Evolutionary conservation across 2,329 filamentous ascomycete genomes (phyloP).

Genomic region (Colletotrichum sp.): DNA sequence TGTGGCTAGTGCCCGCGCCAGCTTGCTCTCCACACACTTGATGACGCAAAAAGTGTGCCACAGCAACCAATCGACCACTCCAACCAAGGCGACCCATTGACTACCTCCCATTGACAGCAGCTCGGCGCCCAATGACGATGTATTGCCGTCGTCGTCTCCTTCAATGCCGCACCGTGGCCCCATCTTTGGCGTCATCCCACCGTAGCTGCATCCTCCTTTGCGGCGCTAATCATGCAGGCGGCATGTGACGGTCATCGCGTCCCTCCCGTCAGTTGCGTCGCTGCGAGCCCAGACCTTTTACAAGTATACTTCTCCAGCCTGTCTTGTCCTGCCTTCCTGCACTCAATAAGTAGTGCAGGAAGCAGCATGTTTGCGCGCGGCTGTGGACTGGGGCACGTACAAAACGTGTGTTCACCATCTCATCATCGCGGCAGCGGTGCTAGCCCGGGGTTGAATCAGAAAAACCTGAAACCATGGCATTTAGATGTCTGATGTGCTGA

Average conservation of each 20-base stretch:
- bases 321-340: not conserved
- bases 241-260: constrained; percentile 14
- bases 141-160: not conserved
- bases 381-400: not conserved
- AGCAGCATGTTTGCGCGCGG: not conserved
- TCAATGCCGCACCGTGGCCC: not conserved
- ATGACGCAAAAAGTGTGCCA: constrained; percentile 25
- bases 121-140: not conserved
- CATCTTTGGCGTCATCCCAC: constrained; percentile 20
- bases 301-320: not conserved
- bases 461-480: constrained; percentile 11
- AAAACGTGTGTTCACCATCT: not conserved
- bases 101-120: not conserved
- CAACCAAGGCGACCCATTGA: not conserved
- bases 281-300: not conserved
- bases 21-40: constrained; percentile 15
- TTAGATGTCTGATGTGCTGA: not conserved
- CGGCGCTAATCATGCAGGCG: constrained; percentile 10
- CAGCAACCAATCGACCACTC: constrained; percentile 19
- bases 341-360: not conserved
- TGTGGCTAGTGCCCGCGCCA: constrained; percentile 22
- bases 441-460: not conserved
- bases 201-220: not conserved
- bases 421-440: not conserved
- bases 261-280: not conserved